Conservation (phyloP, 495 filamentous ascomycete species). For the Hypoxylon trugodes region DNA sequence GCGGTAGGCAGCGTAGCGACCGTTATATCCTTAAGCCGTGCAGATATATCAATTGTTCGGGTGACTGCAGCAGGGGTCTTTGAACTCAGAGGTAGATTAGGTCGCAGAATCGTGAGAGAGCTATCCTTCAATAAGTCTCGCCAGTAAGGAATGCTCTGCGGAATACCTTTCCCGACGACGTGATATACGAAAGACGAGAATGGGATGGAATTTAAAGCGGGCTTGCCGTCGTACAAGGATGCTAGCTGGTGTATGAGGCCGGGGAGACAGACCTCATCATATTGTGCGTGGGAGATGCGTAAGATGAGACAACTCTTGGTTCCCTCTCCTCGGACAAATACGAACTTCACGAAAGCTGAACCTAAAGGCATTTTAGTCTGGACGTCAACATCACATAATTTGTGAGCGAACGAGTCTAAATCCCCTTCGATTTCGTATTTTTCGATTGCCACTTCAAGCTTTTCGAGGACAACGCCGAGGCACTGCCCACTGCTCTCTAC, state of each 20-base stretch:
- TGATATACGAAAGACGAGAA: slow-evolving; percentile 69
- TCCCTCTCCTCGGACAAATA: slow-evolving; percentile 61
- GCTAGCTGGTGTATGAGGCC: slow-evolving; percentile 62
- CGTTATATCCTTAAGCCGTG: slow-evolving; percentile 59
- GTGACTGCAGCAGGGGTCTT: slow-evolving; percentile 48
- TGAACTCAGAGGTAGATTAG: slow-evolving; percentile 38
- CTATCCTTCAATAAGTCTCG: slow-evolving; percentile 61
- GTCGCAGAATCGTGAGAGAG: slow-evolving; percentile 55
- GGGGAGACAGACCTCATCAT: slow-evolving; percentile 75
- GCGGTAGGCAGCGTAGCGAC: slow-evolving; percentile 66
- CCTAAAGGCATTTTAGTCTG: slow-evolving; percentile 65
- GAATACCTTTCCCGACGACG: slow-evolving; percentile 41
- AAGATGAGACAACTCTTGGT: slow-evolving; percentile 67
- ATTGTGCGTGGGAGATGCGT: slow-evolving; percentile 77
- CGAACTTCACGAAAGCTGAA: slow-evolving; percentile 69
- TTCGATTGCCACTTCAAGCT: slow-evolving; percentile 60
- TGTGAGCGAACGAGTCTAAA: slow-evolving; percentile 59
- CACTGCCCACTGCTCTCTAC: slow-evolving; percentile 63
- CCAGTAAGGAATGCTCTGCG: slow-evolving; percentile 64
- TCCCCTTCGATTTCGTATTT: slow-evolving; percentile 64
- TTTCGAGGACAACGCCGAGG: slow-evolving; percentile 68
- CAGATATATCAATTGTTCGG: slow-evolving; percentile 54
- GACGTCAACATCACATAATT: slow-evolving; percentile 58
- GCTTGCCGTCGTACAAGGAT: slow-evolving; percentile 44
- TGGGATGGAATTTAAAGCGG: slow-evolving; percentile 55